Evolutionary conservation across 768 basidiomycete genomes (phyloP).

Genomic region (Exsudoporus frostii): DNA sequence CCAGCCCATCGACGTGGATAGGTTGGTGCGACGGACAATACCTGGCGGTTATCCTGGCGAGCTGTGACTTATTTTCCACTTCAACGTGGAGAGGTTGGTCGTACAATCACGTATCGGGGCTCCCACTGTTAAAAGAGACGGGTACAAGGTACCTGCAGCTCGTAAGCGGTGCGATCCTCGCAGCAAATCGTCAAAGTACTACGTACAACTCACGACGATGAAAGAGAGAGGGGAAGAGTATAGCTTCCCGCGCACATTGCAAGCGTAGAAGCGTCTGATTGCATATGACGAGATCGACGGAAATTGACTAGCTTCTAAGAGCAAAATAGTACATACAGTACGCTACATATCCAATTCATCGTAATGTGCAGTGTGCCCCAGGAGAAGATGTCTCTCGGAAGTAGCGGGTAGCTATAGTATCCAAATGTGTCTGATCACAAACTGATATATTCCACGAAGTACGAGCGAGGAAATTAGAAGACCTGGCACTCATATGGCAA

Average conservation of each 20-base stretch:
- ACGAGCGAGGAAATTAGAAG: slow-evolving; percentile 17
- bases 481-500: slow-evolving; percentile 28
- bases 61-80: too few relatives aligned
- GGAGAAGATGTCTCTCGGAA: not conserved
- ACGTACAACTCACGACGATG: not conserved
- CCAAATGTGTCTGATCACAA: slow-evolving; percentile 11
- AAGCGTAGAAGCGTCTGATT: not conserved
- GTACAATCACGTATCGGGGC: not conserved
- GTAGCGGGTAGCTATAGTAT: slow-evolving; percentile 13
- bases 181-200: slow-evolving; percentile 6
- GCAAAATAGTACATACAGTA: slow-evolving; percentile 28
- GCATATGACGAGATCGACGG: slow-evolving; percentile 7
- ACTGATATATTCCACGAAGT: slow-evolving; percentile 5
- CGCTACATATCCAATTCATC: slow-evolving; percentile 19
- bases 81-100: not conserved
- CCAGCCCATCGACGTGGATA: not conserved
- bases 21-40: not conserved
- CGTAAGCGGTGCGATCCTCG: slow-evolving; percentile 4
- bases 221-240: not conserved
- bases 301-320: slow-evolving; percentile 23
- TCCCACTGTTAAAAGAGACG: slow-evolving; percentile 1
- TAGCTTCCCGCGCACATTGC: too few relatives aligned
- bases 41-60: not conserved
- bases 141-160: not conserved
- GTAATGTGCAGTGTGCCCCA: slow-evolving; percentile 7